Percentiles rank a stretch among this genome's conserved stretches.
Evolutionary conservation across 2,329 filamentous ascomycete genomes (phyloP).

Genomic region (Cytospora piceicola): DNA sequence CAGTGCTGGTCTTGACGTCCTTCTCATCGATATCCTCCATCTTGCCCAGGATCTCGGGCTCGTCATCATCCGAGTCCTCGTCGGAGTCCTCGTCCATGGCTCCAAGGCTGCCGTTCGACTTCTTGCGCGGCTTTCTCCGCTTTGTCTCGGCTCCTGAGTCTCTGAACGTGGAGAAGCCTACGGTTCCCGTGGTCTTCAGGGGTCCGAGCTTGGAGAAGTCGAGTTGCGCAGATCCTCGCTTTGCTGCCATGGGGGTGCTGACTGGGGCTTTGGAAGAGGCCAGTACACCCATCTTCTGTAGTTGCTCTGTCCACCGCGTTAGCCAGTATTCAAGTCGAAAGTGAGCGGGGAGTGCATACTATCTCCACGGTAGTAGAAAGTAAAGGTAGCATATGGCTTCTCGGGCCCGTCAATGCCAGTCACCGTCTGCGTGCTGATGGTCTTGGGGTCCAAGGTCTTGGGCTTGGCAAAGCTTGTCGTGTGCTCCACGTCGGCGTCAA

Average conservation of each 20-base stretch:
- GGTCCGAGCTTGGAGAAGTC: slow-evolving; percentile 86
- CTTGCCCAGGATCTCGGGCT: slow-evolving; percentile 63
- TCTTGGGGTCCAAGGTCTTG: slow-evolving; percentile 93
- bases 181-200: slow-evolving; percentile 82
- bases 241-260: slow-evolving; percentile 63
- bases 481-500: slow-evolving; percentile 88
- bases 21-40: slow-evolving; percentile 68
- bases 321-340: slow-evolving; percentile 29
- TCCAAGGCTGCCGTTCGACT: slow-evolving; percentile 58
- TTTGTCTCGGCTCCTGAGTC: slow-evolving; percentile 64
- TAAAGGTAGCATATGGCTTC: slow-evolving; percentile 95
- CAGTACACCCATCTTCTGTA: slow-evolving; percentile 94
- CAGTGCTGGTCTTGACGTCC: slow-evolving; percentile 59
- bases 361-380: slow-evolving; percentile 95
- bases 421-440: slow-evolving; percentile 98
- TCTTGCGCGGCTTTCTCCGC: slow-evolving; percentile 64
- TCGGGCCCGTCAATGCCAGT: slow-evolving; percentile 96
- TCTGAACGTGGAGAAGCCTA: slow-evolving; percentile 87
- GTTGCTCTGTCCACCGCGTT: slow-evolving; percentile 67
- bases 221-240: slow-evolving; percentile 79
- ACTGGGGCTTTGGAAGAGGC: slow-evolving; percentile 68
- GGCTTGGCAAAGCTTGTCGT: slow-evolving; percentile 98
- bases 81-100: slow-evolving; percentile 74
- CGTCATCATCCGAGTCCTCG: slow-evolving; percentile 72
- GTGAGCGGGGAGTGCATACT: slow-evolving; percentile 57